Percentiles rank a stretch among this genome's conserved stretches.
Conservation (phyloP, 768 basidiomycete species). For the Nevesoporus exiguus region DNA sequence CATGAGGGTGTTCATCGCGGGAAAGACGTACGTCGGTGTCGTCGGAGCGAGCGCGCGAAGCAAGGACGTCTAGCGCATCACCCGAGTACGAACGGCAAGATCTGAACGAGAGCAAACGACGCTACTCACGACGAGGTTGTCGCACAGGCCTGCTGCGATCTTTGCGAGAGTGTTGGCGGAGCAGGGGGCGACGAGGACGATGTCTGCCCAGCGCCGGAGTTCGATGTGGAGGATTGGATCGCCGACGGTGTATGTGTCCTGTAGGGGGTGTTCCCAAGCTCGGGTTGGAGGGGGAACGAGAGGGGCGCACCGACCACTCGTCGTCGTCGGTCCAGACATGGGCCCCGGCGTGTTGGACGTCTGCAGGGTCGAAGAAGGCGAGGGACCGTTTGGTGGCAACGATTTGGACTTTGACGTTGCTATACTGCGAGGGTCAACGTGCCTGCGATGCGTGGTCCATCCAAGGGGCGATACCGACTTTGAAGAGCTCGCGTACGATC, state of each 20-base stretch:
- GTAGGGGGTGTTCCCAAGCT: constrained; percentile 4
- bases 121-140: constrained; percentile 77
- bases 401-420: constrained; percentile 74
- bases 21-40: constrained; percentile 88
- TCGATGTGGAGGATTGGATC: constrained; percentile 97
- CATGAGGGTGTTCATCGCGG: constrained; percentile 99
- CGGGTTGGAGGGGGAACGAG: too few relatives aligned
- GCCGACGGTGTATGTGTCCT: constrained; percentile 75
- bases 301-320: constrained; percentile 80
- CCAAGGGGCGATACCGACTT: constrained; percentile 43
- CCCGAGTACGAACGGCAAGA: too few relatives aligned
- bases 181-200: constrained; percentile 93
- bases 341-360: constrained; percentile 49
- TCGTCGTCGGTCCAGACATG: constrained; percentile 87
- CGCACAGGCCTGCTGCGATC: constrained; percentile 83
- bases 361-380: constrained; percentile 64
- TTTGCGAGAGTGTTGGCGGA: constrained; percentile 97
- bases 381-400: constrained; percentile 77
- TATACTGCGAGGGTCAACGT: constrained; percentile 46
- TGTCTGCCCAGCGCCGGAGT: constrained; percentile 89
- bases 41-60: constrained; percentile 79
- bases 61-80: constrained; percentile 78
- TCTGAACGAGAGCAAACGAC: too few relatives aligned
- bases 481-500: constrained; percentile 73
- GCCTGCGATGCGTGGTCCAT: too few relatives aligned